A percentile compares a stretch with the other conserved stretches of the same genome.
phyloP scores from a whole-genome alignment of 345 rosid species.

The Pelargonium nanum region DNA sequence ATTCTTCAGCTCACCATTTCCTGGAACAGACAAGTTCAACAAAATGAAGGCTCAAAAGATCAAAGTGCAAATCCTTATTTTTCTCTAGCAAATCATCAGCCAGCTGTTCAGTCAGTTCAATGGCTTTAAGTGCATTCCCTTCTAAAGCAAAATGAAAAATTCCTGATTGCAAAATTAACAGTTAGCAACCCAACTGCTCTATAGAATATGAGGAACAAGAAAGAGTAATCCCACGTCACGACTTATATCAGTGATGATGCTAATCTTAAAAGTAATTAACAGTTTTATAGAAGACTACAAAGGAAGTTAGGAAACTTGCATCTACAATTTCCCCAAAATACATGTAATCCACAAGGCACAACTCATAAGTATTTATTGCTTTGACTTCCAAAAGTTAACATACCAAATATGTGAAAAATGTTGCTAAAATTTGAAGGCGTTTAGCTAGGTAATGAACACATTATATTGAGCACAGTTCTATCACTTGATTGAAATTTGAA shows the following conservation, averaged over 20 bases:
- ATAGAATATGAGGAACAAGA: too few relatives aligned
- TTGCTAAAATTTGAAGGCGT: background rate
- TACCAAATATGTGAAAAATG: background rate
- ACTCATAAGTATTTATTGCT: too few relatives aligned
- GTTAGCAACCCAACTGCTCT: background rate
- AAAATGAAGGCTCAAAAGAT: conserved; percentile 85
- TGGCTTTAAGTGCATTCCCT: conserved; percentile 75
- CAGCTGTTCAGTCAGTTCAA: conserved; percentile 76
- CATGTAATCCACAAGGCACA: too few relatives aligned
- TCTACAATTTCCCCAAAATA: background rate
- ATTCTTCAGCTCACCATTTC: conserved; percentile 41
- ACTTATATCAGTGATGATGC: too few relatives aligned
- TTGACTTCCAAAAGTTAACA: too few relatives aligned
- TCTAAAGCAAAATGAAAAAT: conserved; percentile 52
- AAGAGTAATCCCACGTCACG: too few relatives aligned
- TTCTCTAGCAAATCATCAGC: conserved; percentile 61
- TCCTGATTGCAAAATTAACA: conserved; percentile 25
- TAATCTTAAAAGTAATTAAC: too few relatives aligned
- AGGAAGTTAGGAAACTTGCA: background rate
- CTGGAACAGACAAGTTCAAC: conserved; percentile 55
- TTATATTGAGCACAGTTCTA: background rate
- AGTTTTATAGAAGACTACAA: background rate
- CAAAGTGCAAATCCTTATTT: conserved; percentile 71
- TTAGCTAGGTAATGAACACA: background rate
- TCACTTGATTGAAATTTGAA: too few relatives aligned